A percentile compares a stretch with the other conserved stretches of the same genome.
These are phyloP conservation scores for Marasmius oreades DNA, from an alignment of 1,284 basidiomycete genomes.

Conservation along the genomic window DNA sequence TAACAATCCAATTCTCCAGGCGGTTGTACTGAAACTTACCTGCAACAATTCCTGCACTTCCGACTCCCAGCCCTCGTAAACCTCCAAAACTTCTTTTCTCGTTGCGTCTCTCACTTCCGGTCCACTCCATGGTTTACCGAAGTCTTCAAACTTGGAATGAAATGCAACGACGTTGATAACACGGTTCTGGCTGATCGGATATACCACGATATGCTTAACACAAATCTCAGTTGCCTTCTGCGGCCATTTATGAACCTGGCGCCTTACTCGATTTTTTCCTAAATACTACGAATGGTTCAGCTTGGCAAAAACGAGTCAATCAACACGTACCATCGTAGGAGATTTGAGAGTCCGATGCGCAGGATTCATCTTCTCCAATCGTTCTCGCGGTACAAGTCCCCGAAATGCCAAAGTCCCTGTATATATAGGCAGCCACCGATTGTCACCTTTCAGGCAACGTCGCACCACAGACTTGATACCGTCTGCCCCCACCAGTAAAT, in stretches of 20 bases:
- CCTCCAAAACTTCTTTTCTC: constrained; percentile 26
- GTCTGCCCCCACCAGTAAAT: constrained; percentile 49
- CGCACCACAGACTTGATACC: constrained; percentile 30
- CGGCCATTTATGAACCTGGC: not conserved
- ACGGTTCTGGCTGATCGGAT: constrained; percentile 38
- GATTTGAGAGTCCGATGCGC: constrained; percentile 29
- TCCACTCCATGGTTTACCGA: constrained; percentile 31
- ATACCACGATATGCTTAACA: constrained; percentile 39
- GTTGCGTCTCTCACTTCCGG: constrained; percentile 31
- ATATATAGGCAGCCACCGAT: constrained; percentile 17
- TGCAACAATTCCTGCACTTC: constrained; percentile 37
- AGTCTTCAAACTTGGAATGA: constrained; percentile 26
- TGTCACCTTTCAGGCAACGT: not conserved
- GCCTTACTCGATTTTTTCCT: constrained; percentile 34
- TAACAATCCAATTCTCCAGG: not conserved
- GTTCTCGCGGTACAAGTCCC: constrained; percentile 33
- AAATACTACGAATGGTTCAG: constrained; percentile 31
- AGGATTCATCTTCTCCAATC: constrained; percentile 29
- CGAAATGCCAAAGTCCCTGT: constrained; percentile 39
- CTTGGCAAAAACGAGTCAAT: not conserved
- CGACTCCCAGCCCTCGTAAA: constrained; percentile 38
- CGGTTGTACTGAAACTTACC: constrained; percentile 23
- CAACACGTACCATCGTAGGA: constrained; percentile 33
- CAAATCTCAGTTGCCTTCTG: not conserved
- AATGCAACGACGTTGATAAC: constrained; percentile 42